A percentile compares a stretch with the other conserved stretches of the same genome.
Evolutionary conservation across 2,329 filamentous ascomycete genomes (phyloP).

Genomic region (Raffaelea arxii): DNA sequence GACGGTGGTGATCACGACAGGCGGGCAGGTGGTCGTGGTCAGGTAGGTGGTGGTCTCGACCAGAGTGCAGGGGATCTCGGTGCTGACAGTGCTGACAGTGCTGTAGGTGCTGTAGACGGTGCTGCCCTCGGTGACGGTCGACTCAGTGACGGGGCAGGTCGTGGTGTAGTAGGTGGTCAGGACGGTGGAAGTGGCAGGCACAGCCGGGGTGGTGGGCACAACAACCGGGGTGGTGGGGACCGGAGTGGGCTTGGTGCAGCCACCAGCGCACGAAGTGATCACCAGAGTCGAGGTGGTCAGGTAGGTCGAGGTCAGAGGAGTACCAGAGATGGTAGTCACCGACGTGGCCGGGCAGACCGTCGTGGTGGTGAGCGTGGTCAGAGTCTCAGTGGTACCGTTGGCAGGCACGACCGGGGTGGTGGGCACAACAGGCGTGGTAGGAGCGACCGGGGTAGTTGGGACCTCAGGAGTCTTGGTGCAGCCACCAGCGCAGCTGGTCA

Average conservation of each 20-base stretch:
- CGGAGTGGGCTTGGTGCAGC: conserved; percentile 16
- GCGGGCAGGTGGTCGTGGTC: conserved; percentile 10
- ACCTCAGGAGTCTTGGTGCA: conserved; percentile 21
- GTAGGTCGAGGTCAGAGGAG: not conserved
- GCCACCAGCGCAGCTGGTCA: conserved; percentile 27
- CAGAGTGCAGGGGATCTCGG: conserved; percentile 18
- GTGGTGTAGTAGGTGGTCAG: conserved; percentile 21
- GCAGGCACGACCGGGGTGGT: not conserved
- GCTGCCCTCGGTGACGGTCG: conserved; percentile 16
- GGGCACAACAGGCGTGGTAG: not conserved
- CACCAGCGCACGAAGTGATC: conserved; percentile 27
- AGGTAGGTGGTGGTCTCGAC: conserved; percentile 13
- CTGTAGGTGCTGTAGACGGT: conserved; percentile 30
- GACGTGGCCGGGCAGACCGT: conserved; percentile 21
- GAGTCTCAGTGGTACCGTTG: too few relatives aligned
- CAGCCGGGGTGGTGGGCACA: not conserved
- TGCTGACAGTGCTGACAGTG: conserved; percentile 31
- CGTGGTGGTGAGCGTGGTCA: conserved; percentile 2
- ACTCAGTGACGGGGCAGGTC: conserved; percentile 13
- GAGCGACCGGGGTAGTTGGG: conserved; percentile 12
- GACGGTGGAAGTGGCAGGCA: conserved; percentile 24
- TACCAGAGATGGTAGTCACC: not conserved
- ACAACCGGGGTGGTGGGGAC: not conserved
- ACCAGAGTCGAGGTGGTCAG: conserved; percentile 35
- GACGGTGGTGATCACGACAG: conserved; percentile 19